These are phyloP conservation scores for Chaetomium tenue DNA, from an alignment of 495 filamentous ascomycete genomes.

Conservation along the genomic window DNA sequence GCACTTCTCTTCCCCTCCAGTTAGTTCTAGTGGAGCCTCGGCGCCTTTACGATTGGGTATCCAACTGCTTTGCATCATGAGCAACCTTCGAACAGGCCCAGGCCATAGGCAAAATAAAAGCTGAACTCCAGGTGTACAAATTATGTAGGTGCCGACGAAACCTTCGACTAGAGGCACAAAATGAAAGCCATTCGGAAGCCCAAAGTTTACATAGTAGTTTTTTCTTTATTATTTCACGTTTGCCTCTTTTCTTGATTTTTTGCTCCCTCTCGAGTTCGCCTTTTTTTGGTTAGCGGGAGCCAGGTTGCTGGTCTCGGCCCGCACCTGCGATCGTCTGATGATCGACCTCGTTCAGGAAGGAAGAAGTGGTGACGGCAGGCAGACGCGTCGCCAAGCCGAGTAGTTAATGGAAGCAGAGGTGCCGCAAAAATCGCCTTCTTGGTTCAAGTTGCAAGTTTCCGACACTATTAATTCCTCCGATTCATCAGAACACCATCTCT, in stretches of 20 bases:
- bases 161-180: too few relatives aligned
- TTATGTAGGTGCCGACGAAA: too few relatives aligned
- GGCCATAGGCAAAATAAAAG: too few relatives aligned
- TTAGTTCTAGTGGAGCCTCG: too few relatives aligned
- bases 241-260: too few relatives aligned
- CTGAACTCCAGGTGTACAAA: too few relatives aligned
- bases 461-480: not conserved
- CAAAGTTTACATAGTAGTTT: too few relatives aligned
- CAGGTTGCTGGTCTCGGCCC: not conserved
- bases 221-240: too few relatives aligned
- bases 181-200: too few relatives aligned
- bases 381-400: not conserved
- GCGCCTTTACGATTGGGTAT: not conserved
- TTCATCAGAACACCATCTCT: not conserved
- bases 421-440: not conserved
- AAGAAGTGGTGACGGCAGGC: not conserved
- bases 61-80: not conserved
- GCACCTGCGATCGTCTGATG: constrained; percentile 1
- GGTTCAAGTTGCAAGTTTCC: not conserved
- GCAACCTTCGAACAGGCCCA: not conserved
- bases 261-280: too few relatives aligned
- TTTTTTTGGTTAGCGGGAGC: too few relatives aligned
- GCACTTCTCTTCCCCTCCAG: not conserved
- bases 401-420: not conserved
- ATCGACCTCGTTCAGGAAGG: not conserved